Base-by-base conservation (phyloP, 768 basidiomycete species). In the Suillus spraguei region DNA sequence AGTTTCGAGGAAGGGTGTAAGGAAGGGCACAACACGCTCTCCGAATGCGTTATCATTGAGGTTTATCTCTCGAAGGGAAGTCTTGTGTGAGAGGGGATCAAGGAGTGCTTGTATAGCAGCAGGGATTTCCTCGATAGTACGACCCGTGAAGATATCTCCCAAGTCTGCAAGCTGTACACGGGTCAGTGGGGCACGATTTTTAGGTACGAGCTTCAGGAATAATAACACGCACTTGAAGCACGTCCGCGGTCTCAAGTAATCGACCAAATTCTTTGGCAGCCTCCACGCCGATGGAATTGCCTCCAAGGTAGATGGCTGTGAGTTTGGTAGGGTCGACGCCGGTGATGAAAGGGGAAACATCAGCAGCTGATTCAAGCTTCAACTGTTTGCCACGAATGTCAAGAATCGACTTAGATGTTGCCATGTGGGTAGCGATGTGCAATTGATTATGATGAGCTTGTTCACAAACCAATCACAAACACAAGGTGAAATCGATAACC, bases 41-140 rank as follows among this genome's bases (percentile, higher is more conserved):
- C 97, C 97, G 67, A 98, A 98, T 11, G 97, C 97, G 68, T 99
- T 99, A 74, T 99, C 97, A 70, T 88, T 91, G 60, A 99, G 86
- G 74, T 99, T 86, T 69, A 99, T 84, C 76, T 95, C 92, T 60
- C 90, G 82, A 55, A 99, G 88, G 4, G 90, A 86, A 5, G 87
- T 83, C 71, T 93, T 93, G 70, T 86, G 82, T 70, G 87, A 87
- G 65, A 99, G 86, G 14, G 95, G 88, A 69, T 94, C 87, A 74
- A 96, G 97, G 68, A 99, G 85, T 41, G 92, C 90, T 42, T 87
- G 84, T 53, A 99, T 87, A 17, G 97, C 94, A 63, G 79, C 83
- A 5, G 97, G 97, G 72, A 99, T 99, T 76, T 99, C 97, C 65
- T 87, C 83, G 80, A 98, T 98, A 71, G 97, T 85, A 67, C 97